phyloP scores from a whole-genome alignment of 768 basidiomycete species.

The Lentinus brumalis region DNA sequence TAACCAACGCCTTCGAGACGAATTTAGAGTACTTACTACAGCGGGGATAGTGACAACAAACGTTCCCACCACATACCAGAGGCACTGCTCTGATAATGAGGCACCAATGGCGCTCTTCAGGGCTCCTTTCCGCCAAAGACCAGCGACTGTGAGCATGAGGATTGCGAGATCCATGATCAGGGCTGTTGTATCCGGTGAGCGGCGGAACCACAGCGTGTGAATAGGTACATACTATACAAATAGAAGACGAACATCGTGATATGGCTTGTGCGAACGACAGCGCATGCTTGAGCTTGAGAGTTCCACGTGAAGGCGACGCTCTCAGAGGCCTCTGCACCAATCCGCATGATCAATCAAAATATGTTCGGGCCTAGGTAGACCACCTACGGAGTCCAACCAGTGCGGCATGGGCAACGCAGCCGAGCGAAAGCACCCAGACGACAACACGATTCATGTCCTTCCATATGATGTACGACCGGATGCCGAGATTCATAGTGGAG shows the following conservation, averaged over 20 bases:
- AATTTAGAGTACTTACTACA: neutral
- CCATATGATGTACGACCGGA: conserved; percentile 16
- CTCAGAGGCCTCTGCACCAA: neutral
- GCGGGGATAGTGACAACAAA: conserved; percentile 16
- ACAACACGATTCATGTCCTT: conserved; percentile 13
- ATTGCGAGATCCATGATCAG: conserved; percentile 11
- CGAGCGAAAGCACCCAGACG: conserved; percentile 2
- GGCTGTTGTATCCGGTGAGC: neutral
- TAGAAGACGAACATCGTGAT: conserved; percentile 17
- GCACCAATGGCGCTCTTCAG: conserved; percentile 10
- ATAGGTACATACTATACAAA: conserved; percentile 11
- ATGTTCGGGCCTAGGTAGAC: no score
- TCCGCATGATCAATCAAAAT: no score
- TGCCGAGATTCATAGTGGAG: conserved; percentile 12
- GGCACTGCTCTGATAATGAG: conserved; percentile 12
- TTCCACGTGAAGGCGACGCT: conserved; percentile 6
- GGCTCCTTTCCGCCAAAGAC: conserved; percentile 8
- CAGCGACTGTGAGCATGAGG: conserved; percentile 10
- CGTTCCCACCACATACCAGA: conserved; percentile 15
- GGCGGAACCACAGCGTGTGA: no score
- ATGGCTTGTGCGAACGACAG: conserved; percentile 5
- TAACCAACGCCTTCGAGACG: no score
- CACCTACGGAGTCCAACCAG: conserved; percentile 11
- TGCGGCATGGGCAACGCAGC: conserved; percentile 7
- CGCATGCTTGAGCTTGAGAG: neutral